Conservation (phyloP, 306 rosid genomes). For the Prunus kanzakura region DNA sequence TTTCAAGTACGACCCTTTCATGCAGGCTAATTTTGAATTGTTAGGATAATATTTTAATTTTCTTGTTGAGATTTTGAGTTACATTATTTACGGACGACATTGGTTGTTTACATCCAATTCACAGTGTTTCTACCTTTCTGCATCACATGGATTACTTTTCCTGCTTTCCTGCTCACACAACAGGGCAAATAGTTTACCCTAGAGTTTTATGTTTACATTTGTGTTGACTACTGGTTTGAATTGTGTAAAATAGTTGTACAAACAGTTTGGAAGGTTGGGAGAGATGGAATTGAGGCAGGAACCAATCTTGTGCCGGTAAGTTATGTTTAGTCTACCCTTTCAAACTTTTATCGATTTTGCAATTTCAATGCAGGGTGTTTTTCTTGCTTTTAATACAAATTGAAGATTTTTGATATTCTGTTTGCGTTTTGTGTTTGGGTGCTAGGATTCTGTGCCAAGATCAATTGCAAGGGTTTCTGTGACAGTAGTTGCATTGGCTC, state of each 20-base stretch:
- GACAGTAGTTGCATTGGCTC: no score
- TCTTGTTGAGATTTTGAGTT: background rate
- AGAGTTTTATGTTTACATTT: background rate
- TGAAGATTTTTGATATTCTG: no score
- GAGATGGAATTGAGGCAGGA: conserved; percentile 83
- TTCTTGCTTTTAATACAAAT: no score
- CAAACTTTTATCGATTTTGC: background rate
- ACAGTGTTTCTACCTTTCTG: background rate
- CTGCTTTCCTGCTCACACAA: background rate
- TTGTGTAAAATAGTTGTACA: conserved; percentile 50
- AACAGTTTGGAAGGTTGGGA: conserved; percentile 67
- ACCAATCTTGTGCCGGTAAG: conserved; percentile 50
- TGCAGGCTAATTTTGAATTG: background rate
- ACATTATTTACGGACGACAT: background rate
- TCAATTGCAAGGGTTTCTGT: no score
- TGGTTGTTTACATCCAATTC: background rate
- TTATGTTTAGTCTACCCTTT: conserved; percentile 2
- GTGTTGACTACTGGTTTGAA: conserved; percentile 10
- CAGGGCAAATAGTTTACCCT: no score
- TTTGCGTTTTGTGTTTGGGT: no score
- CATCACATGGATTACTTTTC: background rate
- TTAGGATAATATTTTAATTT: background rate
- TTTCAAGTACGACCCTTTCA: background rate
- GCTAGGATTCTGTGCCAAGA: no score
- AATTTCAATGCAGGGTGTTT: background rate